Percentiles rank a stretch among this genome's conserved stretches.
These are phyloP conservation scores for Beauveria sp. DNA, from an alignment of 2,329 filamentous ascomycete species.

Conservation along the genomic window DNA sequence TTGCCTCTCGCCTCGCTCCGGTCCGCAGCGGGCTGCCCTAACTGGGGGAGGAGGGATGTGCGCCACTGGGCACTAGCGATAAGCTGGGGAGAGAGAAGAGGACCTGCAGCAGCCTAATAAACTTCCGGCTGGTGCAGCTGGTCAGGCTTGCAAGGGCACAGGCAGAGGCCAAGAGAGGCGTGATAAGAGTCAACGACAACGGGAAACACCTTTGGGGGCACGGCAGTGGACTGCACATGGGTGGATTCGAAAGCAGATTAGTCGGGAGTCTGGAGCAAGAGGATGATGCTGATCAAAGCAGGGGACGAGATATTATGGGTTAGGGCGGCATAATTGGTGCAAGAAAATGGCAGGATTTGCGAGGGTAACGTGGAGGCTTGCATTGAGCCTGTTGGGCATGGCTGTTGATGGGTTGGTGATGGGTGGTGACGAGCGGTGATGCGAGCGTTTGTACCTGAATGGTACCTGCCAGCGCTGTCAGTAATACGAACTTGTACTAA, in stretches of 20 bases:
- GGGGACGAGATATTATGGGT: neutral
- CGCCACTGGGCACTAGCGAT: constrained; percentile 3
- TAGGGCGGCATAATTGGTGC: neutral
- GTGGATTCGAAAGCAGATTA: constrained; percentile 7
- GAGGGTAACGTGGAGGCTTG: neutral
- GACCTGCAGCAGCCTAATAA: neutral
- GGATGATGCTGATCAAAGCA: neutral
- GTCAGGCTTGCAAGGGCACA: neutral
- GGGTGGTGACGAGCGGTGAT: neutral
- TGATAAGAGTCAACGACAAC: neutral
- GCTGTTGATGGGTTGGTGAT: neutral
- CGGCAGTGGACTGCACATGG: neutral
- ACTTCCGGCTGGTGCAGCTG: neutral
- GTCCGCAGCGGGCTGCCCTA: constrained; percentile 3
- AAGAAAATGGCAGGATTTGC: neutral
- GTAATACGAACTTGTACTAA: neutral
- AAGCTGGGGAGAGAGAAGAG: neutral
- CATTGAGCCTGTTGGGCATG: neutral
- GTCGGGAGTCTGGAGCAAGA: neutral
- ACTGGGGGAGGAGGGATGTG: constrained; percentile 3
- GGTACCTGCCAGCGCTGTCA: neutral
- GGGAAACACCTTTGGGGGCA: neutral
- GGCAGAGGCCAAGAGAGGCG: neutral
- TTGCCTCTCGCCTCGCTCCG: constrained; percentile 8
- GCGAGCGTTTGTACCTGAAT: neutral